A percentile compares a stretch with the other conserved stretches of the same genome.
These are phyloP conservation scores for Diplodia sapinea DNA, from an alignment of 2,329 filamentous ascomycete genomes.

Conservation along the genomic window DNA sequence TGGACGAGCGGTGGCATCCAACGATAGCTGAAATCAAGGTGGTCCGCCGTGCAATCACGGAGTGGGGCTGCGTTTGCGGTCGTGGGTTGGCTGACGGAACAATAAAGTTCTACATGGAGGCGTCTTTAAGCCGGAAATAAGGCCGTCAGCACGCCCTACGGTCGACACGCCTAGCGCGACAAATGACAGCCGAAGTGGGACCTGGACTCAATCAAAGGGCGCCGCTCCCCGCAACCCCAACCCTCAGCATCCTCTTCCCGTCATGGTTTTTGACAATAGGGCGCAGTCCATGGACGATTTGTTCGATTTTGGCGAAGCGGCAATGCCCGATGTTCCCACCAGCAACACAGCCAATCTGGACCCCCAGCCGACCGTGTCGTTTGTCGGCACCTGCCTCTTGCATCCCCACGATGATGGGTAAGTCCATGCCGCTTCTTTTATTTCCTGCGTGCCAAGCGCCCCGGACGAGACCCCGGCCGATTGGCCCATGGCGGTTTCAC, in stretches of 20 bases:
- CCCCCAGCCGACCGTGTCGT: conserved; percentile 29
- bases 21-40: background rate
- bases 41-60: background rate
- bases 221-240: background rate
- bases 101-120: too few species aligned
- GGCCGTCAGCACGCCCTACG: conserved; percentile 2
- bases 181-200: too few species aligned
- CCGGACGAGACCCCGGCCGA: background rate
- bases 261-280: conserved; percentile 26
- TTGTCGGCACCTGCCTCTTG: conserved; percentile 35
- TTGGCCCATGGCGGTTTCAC: background rate
- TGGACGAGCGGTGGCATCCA: too few species aligned
- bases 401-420: conserved; percentile 39
- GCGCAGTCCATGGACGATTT: conserved; percentile 44
- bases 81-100: too few species aligned
- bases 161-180: too few species aligned
- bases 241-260: conserved; percentile 9
- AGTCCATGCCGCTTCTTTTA: conserved; percentile 29
- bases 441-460: background rate
- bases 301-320: conserved; percentile 50
- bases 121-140: background rate
- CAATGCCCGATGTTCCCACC: conserved; percentile 38
- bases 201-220: background rate
- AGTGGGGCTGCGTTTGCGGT: too few species aligned
- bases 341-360: conserved; percentile 31